Evolutionary conservation across 768 basidiomycete genomes (phyloP), one percentile per base, ranked within the genome.

Genomic region (Phylloporus sp.): DNA sequence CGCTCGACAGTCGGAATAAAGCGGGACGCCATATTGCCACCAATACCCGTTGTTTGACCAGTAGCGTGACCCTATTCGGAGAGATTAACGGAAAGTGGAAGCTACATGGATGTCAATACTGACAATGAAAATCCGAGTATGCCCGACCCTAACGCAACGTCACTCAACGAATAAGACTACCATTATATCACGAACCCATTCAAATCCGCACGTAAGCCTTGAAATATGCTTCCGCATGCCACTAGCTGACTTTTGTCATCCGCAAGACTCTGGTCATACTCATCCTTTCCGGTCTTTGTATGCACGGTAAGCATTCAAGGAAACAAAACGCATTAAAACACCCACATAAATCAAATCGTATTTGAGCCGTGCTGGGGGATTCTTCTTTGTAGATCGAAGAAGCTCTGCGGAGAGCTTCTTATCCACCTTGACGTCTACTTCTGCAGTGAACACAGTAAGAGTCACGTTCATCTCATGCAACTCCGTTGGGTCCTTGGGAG

Each of bases 1-100:
- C 95, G 81, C 67, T 98, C 95, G 8, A 98, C 95, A 0, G 95
- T 97, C 10, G 93, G 91, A 50, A 98, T 95, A 63, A 97, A 97
- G 3, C 94, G 77, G 9, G 89, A 85, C 0, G 91, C 76, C 60
- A 87, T 75, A 52, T 85, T 80, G 0, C 82, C 82, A 3, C 79
- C 80, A 27, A 84, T 71, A 35, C 95, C 95, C 1, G 94, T 95
- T 10, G 93, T 95, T 70, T 98, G 95, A 5, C 79, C 86, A 4
- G 93, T 97, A 15, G 91, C 82, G 66, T 95, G 92, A 13, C 92
- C 91, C 88, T 91, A 46, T 16, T 36, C 12, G 23, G n/a, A 42
- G 20, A 38, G 7, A 22, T 62, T 5, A 59, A 35, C 53, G 10
- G 28, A 45, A n/a, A 42, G 22, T 24, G 15, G 18, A 29, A 9